These are phyloP conservation scores for Chlorociboria aeruginascens DNA, from an alignment of 495 filamentous ascomycete species.

Conservation along the genomic window DNA sequence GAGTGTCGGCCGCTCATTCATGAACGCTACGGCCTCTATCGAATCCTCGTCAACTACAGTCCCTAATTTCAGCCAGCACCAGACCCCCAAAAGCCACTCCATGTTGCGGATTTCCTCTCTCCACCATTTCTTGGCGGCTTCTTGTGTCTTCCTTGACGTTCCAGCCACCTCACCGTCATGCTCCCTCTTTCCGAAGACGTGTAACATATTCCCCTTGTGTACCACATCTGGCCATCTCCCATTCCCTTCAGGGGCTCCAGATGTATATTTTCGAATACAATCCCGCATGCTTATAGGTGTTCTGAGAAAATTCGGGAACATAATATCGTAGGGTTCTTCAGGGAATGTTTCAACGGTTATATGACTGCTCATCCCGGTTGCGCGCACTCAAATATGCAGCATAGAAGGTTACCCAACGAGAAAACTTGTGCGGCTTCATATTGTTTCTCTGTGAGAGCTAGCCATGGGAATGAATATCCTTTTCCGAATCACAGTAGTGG, in stretches of 20 bases:
- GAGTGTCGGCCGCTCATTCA: too few species aligned
- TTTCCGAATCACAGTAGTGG: conserved; percentile 4
- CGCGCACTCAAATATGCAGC: conserved; percentile 41
- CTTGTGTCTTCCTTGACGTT: too few species aligned
- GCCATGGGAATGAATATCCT: not conserved
- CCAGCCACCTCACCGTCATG: too few species aligned
- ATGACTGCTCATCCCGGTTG: not conserved
- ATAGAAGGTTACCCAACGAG: conserved; percentile 37
- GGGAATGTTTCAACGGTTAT: not conserved
- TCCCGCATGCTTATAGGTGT: not conserved
- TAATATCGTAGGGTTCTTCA: not conserved
- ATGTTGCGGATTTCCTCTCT: too few species aligned
- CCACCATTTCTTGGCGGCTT: too few species aligned
- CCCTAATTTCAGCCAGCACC: too few species aligned
- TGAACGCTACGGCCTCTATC: too few species aligned
- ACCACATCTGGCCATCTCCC: not conserved
- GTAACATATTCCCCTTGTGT: too few species aligned
- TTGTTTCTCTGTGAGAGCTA: conserved; percentile 16
- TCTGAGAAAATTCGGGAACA: not conserved
- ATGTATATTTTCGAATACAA: not conserved
- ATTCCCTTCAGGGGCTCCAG: not conserved
- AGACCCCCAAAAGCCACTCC: too few species aligned
- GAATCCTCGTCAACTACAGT: too few species aligned
- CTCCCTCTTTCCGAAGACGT: too few species aligned
- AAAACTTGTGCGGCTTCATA: conserved; percentile 39